Percentiles rank a stretch among this genome's conserved stretches.
phyloP scores from a whole-genome alignment of 2,329 filamentous ascomycete species.

The Trichoderma aggressivum region DNA sequence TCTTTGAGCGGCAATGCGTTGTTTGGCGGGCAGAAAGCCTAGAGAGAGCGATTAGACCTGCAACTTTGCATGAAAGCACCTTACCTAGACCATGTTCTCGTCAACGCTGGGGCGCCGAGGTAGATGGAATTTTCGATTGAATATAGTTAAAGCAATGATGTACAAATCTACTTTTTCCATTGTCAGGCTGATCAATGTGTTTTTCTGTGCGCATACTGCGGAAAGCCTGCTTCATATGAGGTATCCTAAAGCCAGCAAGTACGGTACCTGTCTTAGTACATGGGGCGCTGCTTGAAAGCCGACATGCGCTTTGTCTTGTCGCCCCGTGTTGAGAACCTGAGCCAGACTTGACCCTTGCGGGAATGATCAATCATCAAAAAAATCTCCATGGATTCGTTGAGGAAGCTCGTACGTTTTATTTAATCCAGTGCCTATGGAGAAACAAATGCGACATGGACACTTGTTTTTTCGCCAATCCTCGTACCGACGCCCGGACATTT shows the following conservation, averaged over 20 bases:
- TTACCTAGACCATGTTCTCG: not conserved
- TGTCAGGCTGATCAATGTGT: not conserved
- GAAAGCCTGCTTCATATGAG: too few species aligned
- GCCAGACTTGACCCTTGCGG: too few species aligned
- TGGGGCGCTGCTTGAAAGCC: not conserved
- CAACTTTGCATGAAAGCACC: too few species aligned
- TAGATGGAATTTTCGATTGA: not conserved
- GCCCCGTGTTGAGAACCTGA: not conserved
- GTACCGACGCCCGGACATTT: not conserved
- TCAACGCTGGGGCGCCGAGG: not conserved
- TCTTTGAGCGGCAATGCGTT: not conserved
- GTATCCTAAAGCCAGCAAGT: too few species aligned
- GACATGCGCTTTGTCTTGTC: not conserved
- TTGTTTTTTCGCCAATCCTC: not conserved
- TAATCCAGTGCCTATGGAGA: not conserved
- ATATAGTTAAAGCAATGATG: not conserved
- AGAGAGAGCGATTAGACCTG: not conserved
- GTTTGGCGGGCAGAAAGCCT: not conserved
- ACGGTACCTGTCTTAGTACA: too few species aligned
- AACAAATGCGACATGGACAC: not conserved
- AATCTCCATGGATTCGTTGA: too few species aligned
- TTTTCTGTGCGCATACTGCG: too few species aligned
- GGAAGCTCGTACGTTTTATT: not conserved
- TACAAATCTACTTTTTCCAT: not conserved
- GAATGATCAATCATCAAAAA: too few species aligned